Evolutionary conservation across 2,329 filamentous ascomycete species (phyloP).

Genomic region (Calonectria henricotiae): DNA sequence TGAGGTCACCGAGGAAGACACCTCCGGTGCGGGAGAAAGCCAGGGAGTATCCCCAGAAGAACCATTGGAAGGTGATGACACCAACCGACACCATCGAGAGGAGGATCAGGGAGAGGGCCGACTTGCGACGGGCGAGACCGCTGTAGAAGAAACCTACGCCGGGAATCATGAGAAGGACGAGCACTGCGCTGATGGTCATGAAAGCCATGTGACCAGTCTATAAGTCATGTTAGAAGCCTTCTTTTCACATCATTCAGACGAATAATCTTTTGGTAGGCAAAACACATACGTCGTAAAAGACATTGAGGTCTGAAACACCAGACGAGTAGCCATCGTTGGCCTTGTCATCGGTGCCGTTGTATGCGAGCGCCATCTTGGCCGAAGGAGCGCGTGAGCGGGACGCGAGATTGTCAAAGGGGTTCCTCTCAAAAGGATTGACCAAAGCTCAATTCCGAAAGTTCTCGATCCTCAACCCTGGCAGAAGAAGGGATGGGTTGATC

Average conservation of each 20-base stretch:
- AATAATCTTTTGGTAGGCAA: not conserved
- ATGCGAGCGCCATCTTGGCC: constrained; percentile 56
- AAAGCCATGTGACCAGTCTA: constrained; percentile 88
- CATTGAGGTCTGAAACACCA: constrained; percentile 80
- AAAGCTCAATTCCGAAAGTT: constrained; percentile 17
- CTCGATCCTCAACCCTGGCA: constrained; percentile 38
- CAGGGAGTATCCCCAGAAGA: constrained; percentile 94
- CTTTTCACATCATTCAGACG: not conserved
- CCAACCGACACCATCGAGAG: constrained; percentile 86
- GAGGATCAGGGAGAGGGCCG: constrained; percentile 88
- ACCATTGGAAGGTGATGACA: constrained; percentile 92
- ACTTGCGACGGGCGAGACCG: constrained; percentile 90
- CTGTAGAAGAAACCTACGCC: constrained; percentile 97
- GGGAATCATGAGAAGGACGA: constrained; percentile 93
- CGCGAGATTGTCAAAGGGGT: constrained; percentile 36
- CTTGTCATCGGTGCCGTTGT: constrained; percentile 68
- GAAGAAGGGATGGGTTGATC: constrained; percentile 13
- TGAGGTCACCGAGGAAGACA: constrained; percentile 83
- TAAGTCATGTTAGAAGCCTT: constrained; percentile 13
- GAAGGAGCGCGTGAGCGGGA: constrained; percentile 30
- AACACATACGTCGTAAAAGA: constrained; percentile 83
- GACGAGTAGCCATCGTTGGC: constrained; percentile 70
- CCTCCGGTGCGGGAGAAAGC: constrained; percentile 87
- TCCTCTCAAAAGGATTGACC: constrained; percentile 31
- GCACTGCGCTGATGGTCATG: constrained; percentile 82